Conservation (phyloP, 352 stramenopile species). For the Phytophthora capsici region DNA sequence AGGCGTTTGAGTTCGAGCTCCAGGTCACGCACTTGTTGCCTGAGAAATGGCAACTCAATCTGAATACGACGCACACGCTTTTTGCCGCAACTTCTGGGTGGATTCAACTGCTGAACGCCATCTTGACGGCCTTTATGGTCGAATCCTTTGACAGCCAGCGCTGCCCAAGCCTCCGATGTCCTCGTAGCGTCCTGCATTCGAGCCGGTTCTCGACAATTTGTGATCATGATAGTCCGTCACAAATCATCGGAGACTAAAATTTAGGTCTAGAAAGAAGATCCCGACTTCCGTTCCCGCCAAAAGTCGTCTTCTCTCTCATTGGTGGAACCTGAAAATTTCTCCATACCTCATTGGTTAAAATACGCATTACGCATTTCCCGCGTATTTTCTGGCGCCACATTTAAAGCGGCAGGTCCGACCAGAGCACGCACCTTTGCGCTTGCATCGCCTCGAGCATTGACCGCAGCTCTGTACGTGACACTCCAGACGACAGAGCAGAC, state of each 20-base stretch:
- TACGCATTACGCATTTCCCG: slow-evolving; percentile 13
- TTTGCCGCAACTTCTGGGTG: slow-evolving; percentile 1
- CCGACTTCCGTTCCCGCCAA: slow-evolving; percentile 5
- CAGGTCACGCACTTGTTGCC: slow-evolving; percentile 36
- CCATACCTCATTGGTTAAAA: slow-evolving; percentile 19
- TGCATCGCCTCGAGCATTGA: not conserved
- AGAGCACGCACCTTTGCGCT: not conserved
- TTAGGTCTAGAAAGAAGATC: slow-evolving; percentile 6
- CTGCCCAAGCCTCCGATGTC: slow-evolving; percentile 10
- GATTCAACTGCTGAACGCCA: not conserved
- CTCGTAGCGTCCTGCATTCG: slow-evolving; percentile 13
- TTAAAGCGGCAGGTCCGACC: slow-evolving; percentile 4
- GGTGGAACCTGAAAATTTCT: not conserved
- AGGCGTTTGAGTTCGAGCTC: slow-evolving; percentile 37
- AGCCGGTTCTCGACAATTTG: slow-evolving; percentile 9
- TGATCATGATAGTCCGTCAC: not conserved
- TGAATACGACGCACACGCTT: slow-evolving; percentile 32
- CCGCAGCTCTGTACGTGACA: not conserved
- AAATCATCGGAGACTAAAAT: not conserved
- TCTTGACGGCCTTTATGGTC: not conserved
- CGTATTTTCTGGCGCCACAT: slow-evolving; percentile 31
- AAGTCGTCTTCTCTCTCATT: slow-evolving; percentile 14
- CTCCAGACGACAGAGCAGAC: slow-evolving; percentile 8
- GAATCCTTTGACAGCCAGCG: not conserved
- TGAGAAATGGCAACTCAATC: slow-evolving; percentile 39